These are phyloP conservation scores for Epichloe amarillans DNA, from an alignment of 2,329 filamentous ascomycete genomes.

Conservation along the genomic window DNA sequence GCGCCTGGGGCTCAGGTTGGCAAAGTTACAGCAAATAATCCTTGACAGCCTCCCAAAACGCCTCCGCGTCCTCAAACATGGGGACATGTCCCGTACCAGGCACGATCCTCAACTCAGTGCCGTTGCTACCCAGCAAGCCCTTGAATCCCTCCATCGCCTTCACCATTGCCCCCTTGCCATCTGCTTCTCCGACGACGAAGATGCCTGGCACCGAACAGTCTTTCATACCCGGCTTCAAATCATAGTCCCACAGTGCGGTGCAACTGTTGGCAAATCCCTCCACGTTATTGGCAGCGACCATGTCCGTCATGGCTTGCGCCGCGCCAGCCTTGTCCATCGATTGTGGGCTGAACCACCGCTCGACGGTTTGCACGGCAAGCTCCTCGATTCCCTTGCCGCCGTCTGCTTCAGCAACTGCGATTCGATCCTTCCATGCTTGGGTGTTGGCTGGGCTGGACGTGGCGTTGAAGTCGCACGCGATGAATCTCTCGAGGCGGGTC, in stretches of 20 bases:
- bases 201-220: constrained; percentile 44
- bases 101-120: constrained; percentile 49
- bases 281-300: constrained; percentile 57
- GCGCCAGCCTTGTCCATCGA: constrained; percentile 31
- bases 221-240: constrained; percentile 45
- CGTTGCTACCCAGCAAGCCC: constrained; percentile 37
- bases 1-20: no score
- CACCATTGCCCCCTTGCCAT: constrained; percentile 58
- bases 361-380: constrained; percentile 58
- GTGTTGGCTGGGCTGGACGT: constrained; percentile 61
- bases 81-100: constrained; percentile 66
- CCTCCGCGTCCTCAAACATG: constrained; percentile 63
- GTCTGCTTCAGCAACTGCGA: constrained; percentile 47
- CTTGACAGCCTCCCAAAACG: constrained; percentile 51
- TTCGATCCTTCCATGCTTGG: constrained; percentile 66
- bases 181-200: constrained; percentile 59
- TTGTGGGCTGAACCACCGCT: constrained; percentile 62
- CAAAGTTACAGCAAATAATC: constrained; percentile 8
- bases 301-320: constrained; percentile 47
- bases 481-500: constrained; percentile 41
- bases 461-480: constrained; percentile 70
- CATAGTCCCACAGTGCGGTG: constrained; percentile 58
- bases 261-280: constrained; percentile 56
- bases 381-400: constrained; percentile 46
- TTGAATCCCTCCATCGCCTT: constrained; percentile 70